phyloP scores from a whole-genome alignment of 352 stramenopile genomes.

The Halophytophthora polymorphica region DNA sequence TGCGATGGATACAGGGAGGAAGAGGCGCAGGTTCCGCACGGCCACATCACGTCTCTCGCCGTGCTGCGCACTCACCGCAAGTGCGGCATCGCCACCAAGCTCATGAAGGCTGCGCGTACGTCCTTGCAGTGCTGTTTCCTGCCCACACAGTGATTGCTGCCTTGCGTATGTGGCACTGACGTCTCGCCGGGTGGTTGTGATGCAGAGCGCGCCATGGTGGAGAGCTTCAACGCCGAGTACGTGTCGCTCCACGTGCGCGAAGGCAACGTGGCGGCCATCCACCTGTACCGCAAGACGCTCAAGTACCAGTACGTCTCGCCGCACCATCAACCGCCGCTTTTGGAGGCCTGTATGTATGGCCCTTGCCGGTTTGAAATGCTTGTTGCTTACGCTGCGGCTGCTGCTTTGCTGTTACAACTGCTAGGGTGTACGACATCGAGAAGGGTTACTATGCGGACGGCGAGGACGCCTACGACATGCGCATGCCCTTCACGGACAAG shows the following conservation, averaged over 20 bases:
- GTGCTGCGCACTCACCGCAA: conserved; percentile 97
- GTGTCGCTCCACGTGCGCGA: conserved; percentile 99
- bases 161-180: background rate
- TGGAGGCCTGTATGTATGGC: background rate
- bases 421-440: conserved; percentile 96
- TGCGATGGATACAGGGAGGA: conserved; percentile 45
- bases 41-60: conserved; percentile 99
- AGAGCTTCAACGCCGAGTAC: conserved; percentile 98
- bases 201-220: conserved; percentile 93
- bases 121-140: conserved; percentile 5
- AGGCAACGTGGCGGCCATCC: conserved; percentile 97
- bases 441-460: conserved; percentile 99
- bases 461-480: conserved; percentile 99
- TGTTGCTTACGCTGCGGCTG: background rate
- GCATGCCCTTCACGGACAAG: conserved; percentile 92
- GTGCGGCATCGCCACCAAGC: conserved; percentile 95
- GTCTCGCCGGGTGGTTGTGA: background rate
- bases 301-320: conserved; percentile 89
- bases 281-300: conserved; percentile 98
- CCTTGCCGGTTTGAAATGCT: background rate
- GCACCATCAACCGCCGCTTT: no score
- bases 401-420: background rate
- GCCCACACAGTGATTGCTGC: background rate
- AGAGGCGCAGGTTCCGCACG: conserved; percentile 87
- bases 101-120: conserved; percentile 95